Evolutionary conservation across 192 early-diverging fungal species (phyloP).

Genomic region (Coemansia sp.): DNA sequence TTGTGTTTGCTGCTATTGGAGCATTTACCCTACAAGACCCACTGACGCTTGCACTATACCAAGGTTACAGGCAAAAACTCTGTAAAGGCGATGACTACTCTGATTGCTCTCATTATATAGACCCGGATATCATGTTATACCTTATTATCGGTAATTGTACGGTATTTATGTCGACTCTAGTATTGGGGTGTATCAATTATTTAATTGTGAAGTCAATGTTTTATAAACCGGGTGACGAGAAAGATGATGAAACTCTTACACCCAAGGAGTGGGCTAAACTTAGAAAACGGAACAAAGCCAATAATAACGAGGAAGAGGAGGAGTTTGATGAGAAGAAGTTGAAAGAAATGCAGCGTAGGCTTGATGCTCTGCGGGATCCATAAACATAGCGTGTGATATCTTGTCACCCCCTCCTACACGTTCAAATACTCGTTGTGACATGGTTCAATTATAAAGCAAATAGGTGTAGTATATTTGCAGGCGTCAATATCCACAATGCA

Average conservation of each 20-base stretch:
- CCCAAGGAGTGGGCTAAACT: background rate
- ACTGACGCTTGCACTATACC: background rate
- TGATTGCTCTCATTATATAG: background rate
- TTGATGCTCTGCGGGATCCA: background rate
- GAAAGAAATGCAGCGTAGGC: background rate
- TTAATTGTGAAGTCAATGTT: background rate
- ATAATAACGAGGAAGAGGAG: background rate
- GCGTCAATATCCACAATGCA: no score
- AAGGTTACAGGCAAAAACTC: background rate
- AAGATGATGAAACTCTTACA: background rate
- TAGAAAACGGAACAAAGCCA: background rate
- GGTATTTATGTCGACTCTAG: background rate
- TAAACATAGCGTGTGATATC: no score
- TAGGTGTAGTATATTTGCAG: no score
- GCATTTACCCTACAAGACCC: background rate
- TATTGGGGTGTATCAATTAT: background rate
- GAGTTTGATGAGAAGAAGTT: background rate
- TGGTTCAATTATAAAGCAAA: no score
- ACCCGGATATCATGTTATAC: background rate
- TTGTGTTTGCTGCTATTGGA: background rate
- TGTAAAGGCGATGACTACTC: background rate
- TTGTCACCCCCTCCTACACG: no score
- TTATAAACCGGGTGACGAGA: background rate
- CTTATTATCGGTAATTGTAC: slow-evolving; percentile 1
- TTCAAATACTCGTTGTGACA: no score